Evolutionary conservation across 371 early-diverging fungal genomes (phyloP), one percentile per base, ranked within the genome.

Genomic region (Mortierella sp.): DNA sequence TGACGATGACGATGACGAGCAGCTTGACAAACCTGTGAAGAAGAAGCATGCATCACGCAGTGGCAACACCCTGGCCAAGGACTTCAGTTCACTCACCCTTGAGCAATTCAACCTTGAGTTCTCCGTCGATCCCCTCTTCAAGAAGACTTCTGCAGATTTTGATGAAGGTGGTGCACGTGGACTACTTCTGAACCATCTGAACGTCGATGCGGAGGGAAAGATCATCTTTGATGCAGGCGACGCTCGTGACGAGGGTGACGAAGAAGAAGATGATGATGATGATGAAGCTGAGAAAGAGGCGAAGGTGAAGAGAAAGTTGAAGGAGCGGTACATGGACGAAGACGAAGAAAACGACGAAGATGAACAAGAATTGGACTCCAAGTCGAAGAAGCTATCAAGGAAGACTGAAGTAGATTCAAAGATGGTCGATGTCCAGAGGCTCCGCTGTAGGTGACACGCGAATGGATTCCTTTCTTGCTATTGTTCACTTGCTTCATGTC

Each of bases 91-190:
- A 3, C 85, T 98, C 43, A 91, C 91, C 17, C 78, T 94, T 29
- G 96, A 96, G 63, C 91, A 93, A 60, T 89, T 96, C 49, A 98
- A 98, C 64, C 79, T 95, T 37, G 98, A 98, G 71, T 96, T 95
- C 60, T 78, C 89, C 0, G 93, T 97, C 19, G 98, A 98, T 71
- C 98, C 98, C n/a, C 84, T 98, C 34, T 98, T 98, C 83, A 93
- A 95, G 72, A 98, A 98, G 78, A 96, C 96, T 17, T 95, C 93
- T 2, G 97, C 98, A 8, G 98, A 97, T 69, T 97, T 98, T 83
- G 98, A 98, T 78, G 97, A 98, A 82, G 97, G 98, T n/a, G 98
- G 97, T 5, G 96, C 97, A 8, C 90, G 94, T 41, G 97, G 97
- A 3, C 80, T 98, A 39, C 79, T 98, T 43, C 81, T 98, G 48